A percentile compares a stretch with the other conserved stretches of the same genome.
These are phyloP conservation scores for Boletus sp. DNA, from an alignment of 768 basidiomycete genomes.

Conservation along the genomic window DNA sequence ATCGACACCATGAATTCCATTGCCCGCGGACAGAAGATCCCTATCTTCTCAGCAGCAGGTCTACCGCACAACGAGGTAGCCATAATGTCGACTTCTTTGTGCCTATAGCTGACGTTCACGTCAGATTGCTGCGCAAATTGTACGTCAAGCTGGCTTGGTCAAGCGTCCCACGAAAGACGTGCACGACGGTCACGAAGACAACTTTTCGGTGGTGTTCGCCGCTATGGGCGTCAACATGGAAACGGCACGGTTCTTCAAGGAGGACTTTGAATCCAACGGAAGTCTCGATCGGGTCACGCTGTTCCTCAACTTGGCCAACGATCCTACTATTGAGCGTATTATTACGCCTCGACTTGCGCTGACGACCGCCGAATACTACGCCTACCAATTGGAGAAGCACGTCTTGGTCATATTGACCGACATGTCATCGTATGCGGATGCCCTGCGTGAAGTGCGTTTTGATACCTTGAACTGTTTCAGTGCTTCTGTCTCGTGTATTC, in stretches of 20 bases:
- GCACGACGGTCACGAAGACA: conserved; percentile 98
- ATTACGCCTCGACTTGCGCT: conserved; percentile 97
- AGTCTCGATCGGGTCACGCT: conserved; percentile 95
- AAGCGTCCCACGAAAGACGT: conserved; percentile 96
- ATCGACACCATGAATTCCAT: conserved; percentile 99
- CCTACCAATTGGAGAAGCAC: conserved; percentile 99
- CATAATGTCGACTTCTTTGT: conserved; percentile 21
- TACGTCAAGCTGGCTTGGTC: conserved; percentile 97
- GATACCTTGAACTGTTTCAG: conserved; percentile 8
- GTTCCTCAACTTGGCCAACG: conserved; percentile 98
- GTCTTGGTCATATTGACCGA: conserved; percentile 98
- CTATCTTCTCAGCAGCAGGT: conserved; percentile 99
- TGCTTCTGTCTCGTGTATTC: neutral
- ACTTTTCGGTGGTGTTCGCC: conserved; percentile 99
- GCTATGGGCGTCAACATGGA: conserved; percentile 99
- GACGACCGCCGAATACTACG: conserved; percentile 99
- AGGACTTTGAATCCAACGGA: conserved; percentile 99
- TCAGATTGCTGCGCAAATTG: conserved; percentile 99
- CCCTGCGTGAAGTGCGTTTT: conserved; percentile 79
- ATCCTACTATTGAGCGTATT: conserved; percentile 99
- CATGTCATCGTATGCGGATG: conserved; percentile 98
- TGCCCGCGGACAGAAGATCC: conserved; percentile 99
- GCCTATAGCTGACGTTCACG: conserved; percentile 23
- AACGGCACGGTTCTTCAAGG: conserved; percentile 99
- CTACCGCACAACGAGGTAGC: conserved; percentile 95